A percentile compares a stretch with the other conserved stretches of the same genome.
These are phyloP conservation scores for Globisporangium takayamanum DNA, from an alignment of 352 stramenopile species.

Conservation along the genomic window DNA sequence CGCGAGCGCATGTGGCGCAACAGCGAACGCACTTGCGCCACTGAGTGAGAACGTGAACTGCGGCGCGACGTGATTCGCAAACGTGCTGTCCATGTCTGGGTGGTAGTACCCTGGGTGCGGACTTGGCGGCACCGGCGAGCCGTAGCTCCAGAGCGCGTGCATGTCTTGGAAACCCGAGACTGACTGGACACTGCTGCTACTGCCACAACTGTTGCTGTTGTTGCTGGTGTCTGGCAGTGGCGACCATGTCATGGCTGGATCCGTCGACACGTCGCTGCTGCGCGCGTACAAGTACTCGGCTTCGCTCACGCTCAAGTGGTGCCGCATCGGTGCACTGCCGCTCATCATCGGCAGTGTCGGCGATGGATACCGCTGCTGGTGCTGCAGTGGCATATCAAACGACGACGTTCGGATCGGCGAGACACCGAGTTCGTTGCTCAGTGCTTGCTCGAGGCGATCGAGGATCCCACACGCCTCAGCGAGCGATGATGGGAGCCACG, in stretches of 20 bases:
- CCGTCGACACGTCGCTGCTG: not conserved
- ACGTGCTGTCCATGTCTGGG: conserved; percentile 14
- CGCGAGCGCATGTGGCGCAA: conserved; percentile 4
- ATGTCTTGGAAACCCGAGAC: conserved; percentile 15
- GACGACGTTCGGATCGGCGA: conserved; percentile 3
- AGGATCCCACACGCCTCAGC: conserved; percentile 50
- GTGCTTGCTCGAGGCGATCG: conserved; percentile 45
- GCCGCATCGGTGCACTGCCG: conserved; percentile 1
- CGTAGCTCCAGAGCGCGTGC: conserved; percentile 24
- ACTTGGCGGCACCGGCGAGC: conserved; percentile 14
- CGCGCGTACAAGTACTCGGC: conserved; percentile 15
- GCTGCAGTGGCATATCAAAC: conserved; percentile 2
- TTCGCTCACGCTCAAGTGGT: conserved; percentile 17
- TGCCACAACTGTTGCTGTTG: not conserved
- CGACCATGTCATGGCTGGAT: conserved; percentile 8
- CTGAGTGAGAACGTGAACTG: conserved; percentile 16
- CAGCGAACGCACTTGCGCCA: conserved; percentile 1
- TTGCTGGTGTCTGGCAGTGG: conserved; percentile 1
- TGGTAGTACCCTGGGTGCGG: conserved; percentile 19
- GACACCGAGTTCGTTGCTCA: conserved; percentile 17
- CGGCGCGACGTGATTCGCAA: conserved; percentile 15
- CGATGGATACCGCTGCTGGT: conserved; percentile 13
- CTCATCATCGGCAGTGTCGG: conserved; percentile 18
- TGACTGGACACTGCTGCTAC: conserved; percentile 4
- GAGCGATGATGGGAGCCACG: conserved; percentile 44